A percentile compares a stretch with the other conserved stretches of the same genome.
These are phyloP conservation scores for Hypoxylon sp. DNA, from an alignment of 2,329 filamentous ascomycete genomes.

Conservation along the genomic window DNA sequence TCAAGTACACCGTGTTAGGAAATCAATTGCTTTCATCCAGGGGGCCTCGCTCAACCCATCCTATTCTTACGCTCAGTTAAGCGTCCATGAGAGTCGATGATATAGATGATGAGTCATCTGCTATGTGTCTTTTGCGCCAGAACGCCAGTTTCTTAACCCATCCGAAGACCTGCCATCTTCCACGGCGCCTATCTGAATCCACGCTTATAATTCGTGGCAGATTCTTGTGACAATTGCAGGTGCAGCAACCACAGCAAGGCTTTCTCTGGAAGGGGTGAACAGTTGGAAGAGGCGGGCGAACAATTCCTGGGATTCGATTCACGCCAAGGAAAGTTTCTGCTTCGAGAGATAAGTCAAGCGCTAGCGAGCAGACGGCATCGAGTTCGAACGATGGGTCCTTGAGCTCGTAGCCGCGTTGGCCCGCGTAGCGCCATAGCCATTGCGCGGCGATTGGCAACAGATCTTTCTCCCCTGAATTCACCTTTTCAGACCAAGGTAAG, in stretches of 20 bases:
- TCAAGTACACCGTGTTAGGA: not conserved
- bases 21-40: not conserved
- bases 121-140: conserved; percentile 37
- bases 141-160: conserved; percentile 47
- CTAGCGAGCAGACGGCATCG: conserved; percentile 32
- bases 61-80: not conserved
- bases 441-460: conserved; percentile 37
- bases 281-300: not conserved
- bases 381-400: conserved; percentile 38
- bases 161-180: conserved; percentile 22
- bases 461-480: conserved; percentile 26
- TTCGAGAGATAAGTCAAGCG: conserved; percentile 36
- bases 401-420: conserved; percentile 35
- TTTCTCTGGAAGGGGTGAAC: not conserved
- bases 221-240: conserved; percentile 34
- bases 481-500: conserved; percentile 28
- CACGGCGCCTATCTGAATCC: conserved; percentile 17
- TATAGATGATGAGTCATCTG: conserved; percentile 41
- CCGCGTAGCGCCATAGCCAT: conserved; percentile 46
- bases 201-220: conserved; percentile 10
- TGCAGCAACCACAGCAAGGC: conserved; percentile 36
- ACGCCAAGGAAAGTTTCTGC: conserved; percentile 14
- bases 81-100: conserved; percentile 24
- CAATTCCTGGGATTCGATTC: not conserved
- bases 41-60: not conserved